phyloP scores from a whole-genome alignment of 305 asterid species.

The Solanum hybrid region DNA sequence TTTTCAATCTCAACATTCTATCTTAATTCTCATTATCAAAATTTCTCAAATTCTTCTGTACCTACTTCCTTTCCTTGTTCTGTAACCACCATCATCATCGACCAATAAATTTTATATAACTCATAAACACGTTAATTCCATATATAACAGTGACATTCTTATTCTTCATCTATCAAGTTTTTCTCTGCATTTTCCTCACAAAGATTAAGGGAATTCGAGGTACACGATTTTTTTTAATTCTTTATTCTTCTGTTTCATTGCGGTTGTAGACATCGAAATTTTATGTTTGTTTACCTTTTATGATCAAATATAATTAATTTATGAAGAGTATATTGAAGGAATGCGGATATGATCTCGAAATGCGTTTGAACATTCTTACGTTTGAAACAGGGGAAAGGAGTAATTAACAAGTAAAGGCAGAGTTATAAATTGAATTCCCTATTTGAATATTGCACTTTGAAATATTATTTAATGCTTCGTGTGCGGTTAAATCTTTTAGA shows the following conservation, averaged over 20 bases:
- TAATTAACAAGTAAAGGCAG: neutral
- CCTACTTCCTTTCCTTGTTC: neutral
- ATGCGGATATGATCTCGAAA: neutral
- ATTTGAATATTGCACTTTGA: neutral
- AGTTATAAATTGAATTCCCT: neutral
- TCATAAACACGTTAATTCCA: constrained; percentile 4
- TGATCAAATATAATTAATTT: neutral
- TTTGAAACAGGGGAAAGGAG: neutral
- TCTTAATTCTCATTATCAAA: neutral
- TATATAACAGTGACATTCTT: neutral
- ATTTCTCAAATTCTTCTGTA: neutral
- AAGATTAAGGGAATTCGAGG: neutral
- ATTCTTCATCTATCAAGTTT: neutral
- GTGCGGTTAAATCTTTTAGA: neutral
- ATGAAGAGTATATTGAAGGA: neutral
- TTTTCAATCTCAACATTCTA: neutral
- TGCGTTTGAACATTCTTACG: neutral
- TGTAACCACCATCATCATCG: neutral
- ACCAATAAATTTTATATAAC: constrained; percentile 7
- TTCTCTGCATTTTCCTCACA: neutral
- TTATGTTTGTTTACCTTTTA: neutral
- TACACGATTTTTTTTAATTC: neutral
- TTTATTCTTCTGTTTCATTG: neutral
- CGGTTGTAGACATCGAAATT: neutral
- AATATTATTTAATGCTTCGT: neutral